phyloP scores from a whole-genome alignment of 148 eudicot genomes.

The Drosera capensis region DNA sequence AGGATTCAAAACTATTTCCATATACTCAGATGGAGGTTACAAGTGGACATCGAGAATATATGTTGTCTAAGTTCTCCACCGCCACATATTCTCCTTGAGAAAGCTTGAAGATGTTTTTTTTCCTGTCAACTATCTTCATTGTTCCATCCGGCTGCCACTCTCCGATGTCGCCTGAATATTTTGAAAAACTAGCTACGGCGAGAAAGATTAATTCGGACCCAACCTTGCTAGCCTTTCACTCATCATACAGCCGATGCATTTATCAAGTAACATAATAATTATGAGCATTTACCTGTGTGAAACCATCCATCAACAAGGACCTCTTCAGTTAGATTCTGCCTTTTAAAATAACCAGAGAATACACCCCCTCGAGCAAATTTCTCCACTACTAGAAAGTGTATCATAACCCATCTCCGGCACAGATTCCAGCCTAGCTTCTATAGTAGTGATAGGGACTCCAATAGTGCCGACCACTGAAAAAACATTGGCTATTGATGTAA shows the following conservation, averaged over 20 bases:
- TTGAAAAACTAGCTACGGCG: not conserved
- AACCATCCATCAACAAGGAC: constrained; percentile 87
- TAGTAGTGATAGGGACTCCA: constrained; percentile 73
- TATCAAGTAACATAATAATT: too few species aligned
- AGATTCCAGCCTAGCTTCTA: constrained; percentile 89
- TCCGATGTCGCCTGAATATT: constrained; percentile 74
- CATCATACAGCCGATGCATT: too few species aligned
- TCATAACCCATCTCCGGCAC: constrained; percentile 93
- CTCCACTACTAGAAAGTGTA: constrained; percentile 67
- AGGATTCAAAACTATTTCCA: constrained; percentile 92
- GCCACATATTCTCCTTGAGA: constrained; percentile 98
- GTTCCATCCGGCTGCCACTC: constrained; percentile 90
- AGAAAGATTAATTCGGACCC: too few species aligned
- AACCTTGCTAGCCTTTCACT: too few species aligned
- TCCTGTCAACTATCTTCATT: constrained; percentile 89
- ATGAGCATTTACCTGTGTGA: constrained; percentile 95
- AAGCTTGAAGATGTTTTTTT: constrained; percentile 90
- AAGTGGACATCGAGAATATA: constrained; percentile 63
- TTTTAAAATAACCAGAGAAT: constrained; percentile 91
- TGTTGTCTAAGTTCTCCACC: constrained; percentile 72
- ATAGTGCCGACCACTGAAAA: constrained; percentile 73
- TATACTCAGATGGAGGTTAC: constrained; percentile 86
- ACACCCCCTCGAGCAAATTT: constrained; percentile 83
- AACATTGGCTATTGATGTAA: constrained; percentile 67
- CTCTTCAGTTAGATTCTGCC: constrained; percentile 52